phyloP scores from a whole-genome alignment of 495 filamentous ascomycete species.

The Hyaloscypha hepaticicola region DNA sequence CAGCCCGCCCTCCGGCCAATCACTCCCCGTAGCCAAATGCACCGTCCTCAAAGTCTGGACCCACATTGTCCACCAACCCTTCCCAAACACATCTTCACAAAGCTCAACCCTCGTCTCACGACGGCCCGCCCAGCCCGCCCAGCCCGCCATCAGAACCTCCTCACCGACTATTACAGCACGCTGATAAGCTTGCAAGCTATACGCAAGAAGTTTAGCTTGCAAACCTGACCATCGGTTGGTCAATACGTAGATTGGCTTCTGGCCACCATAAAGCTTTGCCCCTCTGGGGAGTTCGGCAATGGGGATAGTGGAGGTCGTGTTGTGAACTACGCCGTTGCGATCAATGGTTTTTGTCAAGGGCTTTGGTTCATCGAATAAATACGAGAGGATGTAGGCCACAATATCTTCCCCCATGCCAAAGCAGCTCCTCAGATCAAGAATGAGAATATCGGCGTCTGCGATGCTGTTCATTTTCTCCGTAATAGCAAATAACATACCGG shows the following conservation, averaged over 20 bases:
- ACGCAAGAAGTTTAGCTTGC: slow-evolving; percentile 4
- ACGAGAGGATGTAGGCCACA: slow-evolving; percentile 10
- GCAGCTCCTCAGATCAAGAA: slow-evolving; percentile 8
- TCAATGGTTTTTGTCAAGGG: background rate
- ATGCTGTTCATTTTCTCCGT: slow-evolving; percentile 2
- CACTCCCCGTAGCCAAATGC: slow-evolving; percentile 13
- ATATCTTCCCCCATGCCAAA: background rate
- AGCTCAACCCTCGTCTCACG: background rate
- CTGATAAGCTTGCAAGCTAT: slow-evolving; percentile 2
- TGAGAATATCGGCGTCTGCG: slow-evolving; percentile 10
- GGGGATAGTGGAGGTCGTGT: background rate
- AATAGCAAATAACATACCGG: background rate
- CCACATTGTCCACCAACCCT: slow-evolving; percentile 9
- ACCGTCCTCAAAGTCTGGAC: slow-evolving; percentile 2
- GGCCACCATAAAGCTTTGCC: background rate
- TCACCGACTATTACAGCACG: slow-evolving; percentile 8
- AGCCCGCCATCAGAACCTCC: background rate
- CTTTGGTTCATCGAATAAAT: slow-evolving; percentile 8
- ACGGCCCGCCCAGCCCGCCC: background rate
- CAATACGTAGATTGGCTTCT: slow-evolving; percentile 12
- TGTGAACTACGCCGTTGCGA: background rate
- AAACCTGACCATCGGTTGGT: background rate
- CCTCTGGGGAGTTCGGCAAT: slow-evolving; percentile 11
- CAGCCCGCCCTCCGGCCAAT: slow-evolving; percentile 15
- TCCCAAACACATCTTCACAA: slow-evolving; percentile 14